Evolutionary conservation across 768 basidiomycete species (phyloP), one percentile per base, ranked within the genome.

Genomic region (Tylopilus sp.): DNA sequence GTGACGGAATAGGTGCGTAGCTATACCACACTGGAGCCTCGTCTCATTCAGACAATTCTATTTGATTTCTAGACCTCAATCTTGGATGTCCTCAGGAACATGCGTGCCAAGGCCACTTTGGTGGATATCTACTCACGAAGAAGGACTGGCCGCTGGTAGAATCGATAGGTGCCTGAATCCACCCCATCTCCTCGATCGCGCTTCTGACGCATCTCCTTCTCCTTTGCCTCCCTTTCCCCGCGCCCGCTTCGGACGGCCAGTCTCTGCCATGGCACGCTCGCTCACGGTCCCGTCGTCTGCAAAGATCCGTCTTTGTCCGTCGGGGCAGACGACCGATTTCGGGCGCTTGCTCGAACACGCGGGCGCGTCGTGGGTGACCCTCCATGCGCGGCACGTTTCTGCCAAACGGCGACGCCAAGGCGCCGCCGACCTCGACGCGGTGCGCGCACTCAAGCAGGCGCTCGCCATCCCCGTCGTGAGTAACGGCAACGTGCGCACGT

Each of bases 51-150:
- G 14, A 28, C 40, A 48, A 14, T 38, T 48, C 48, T 26, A 41
- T 19, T 24, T 56, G 38, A 61, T 66, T 24, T 28, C 30, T 57
- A 92, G 89, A 91, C 72, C 64, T 91, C 48, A 92, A 92, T 66
- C 77, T 91, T 12, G 89, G 89, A 16, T 92, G 89, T 65, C 89
- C 89, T 22, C 87, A 87, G 60, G 81, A 85, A 48, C 74, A 78
- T 24, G 87, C 89, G 13, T 74, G 76, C 33, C 78, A 84, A 36
- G 81, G 76, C 11, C 87, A 85, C 60, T 87, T 78, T 61, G 89
- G 89, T 3, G 87, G 83, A 17, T 92, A 90, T 63, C 74, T 92
- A n/a, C 76, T 90, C 14, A 78, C 76, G 21, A 82, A 83, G 61
- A 82, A 79, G 59, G 87, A 90, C 55, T 87, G 89, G 87, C 80